Conservation (phyloP, 768 basidiomycete genomes). For the Lactarius pseudohatsudake region DNA sequence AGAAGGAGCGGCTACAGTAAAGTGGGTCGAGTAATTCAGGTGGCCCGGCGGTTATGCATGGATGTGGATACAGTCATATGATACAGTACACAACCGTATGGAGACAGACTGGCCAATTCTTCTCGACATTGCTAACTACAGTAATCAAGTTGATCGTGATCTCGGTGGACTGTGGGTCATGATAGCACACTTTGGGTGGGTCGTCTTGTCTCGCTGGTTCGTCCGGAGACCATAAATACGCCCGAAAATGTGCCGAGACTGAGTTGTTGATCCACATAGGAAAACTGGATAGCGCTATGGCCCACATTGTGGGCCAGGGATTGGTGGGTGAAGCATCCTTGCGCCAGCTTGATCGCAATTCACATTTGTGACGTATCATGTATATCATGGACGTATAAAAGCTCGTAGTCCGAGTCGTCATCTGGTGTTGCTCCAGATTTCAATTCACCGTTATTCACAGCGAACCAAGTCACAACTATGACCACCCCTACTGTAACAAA, state of each 20-base stretch:
- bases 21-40: conserved; percentile 29
- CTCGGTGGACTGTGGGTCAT: background rate
- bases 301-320: background rate
- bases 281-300: background rate
- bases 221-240: no score
- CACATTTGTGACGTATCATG: background rate
- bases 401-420: background rate
- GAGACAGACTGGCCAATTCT: background rate
- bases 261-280: background rate
- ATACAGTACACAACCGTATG: background rate
- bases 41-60: conserved; percentile 25
- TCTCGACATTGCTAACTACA: no score
- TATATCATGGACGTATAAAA: background rate
- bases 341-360: background rate
- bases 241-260: no score
- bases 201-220: no score
- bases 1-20: conserved; percentile 21
- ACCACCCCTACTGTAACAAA: conserved; percentile 9
- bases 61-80: background rate
- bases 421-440: background rate
- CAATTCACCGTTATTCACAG: background rate
- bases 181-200: no score
- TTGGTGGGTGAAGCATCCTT: no score
- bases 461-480: conserved; percentile 10
- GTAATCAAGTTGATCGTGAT: background rate